Conservation (phyloP, 805 yeast species). For the Candida nitratophila region DNA sequence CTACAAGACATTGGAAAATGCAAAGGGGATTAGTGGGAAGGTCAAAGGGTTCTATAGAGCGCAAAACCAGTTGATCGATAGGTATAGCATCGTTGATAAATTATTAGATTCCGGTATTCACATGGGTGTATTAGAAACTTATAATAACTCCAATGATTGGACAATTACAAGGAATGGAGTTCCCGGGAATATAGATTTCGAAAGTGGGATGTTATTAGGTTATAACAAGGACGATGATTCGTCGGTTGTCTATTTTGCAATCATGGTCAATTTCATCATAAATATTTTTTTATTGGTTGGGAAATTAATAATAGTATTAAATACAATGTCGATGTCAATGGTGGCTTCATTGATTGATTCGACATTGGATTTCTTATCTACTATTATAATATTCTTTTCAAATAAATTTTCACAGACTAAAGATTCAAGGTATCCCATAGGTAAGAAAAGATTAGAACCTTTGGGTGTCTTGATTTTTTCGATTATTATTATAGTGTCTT, state of each 20-base stretch:
- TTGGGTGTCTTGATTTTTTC: conserved; percentile 72
- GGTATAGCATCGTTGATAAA: conserved; percentile 53
- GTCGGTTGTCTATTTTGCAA: conserved; percentile 48
- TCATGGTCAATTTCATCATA: conserved; percentile 53
- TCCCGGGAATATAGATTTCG: conserved; percentile 56
- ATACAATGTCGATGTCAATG: conserved; percentile 67
- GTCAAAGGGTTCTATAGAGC: conserved; percentile 40
- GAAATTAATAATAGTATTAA: conserved; percentile 50
- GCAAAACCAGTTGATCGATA: conserved; percentile 55
- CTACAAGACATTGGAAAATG: conserved; percentile 15
- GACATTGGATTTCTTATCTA: conserved; percentile 63
- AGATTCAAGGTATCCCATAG: conserved; percentile 50
- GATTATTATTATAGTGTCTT: conserved; percentile 62
- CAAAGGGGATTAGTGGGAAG: conserved; percentile 16
- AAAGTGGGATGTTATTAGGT: conserved; percentile 49
- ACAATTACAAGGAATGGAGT: conserved; percentile 19
- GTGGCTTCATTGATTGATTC: conserved; percentile 78
- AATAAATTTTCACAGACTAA: conserved; percentile 35
- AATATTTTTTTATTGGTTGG: conserved; percentile 55
- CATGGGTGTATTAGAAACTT: conserved; percentile 53
- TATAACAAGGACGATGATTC: conserved; percentile 33
- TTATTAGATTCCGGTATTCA: conserved; percentile 68
- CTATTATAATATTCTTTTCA: conserved; percentile 61
- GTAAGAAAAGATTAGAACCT: conserved; percentile 68
- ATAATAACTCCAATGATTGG: conserved; percentile 32